phyloP scores from a whole-genome alignment of 257 asterid species.

The Cordia subcordata region DNA sequence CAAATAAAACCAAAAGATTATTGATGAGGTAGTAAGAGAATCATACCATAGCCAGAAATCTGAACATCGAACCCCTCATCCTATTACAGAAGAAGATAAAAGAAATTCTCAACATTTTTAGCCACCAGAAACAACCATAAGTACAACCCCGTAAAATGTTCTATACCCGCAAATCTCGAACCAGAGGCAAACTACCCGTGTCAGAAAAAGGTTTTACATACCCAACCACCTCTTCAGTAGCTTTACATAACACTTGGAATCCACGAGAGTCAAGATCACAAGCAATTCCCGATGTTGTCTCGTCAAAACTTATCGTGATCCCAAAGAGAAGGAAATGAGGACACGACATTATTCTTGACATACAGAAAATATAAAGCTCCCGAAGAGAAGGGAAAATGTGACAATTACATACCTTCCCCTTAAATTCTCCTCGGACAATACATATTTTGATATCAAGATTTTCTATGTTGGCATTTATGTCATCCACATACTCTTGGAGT shows the following conservation, averaged over 20 bases:
- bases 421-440: slow-evolving; percentile 85
- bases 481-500: slow-evolving; percentile 71
- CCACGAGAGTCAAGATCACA: slow-evolving; percentile 90
- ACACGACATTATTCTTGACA: too few relatives aligned
- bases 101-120: background rate
- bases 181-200: slow-evolving; percentile 90
- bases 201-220: slow-evolving; percentile 90
- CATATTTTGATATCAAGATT: slow-evolving; percentile 71
- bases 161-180: slow-evolving; percentile 79
- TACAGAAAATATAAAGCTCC: too few relatives aligned
- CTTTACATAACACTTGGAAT: slow-evolving; percentile 79
- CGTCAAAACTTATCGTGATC: slow-evolving; percentile 63
- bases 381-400: too few relatives aligned
- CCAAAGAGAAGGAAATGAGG: slow-evolving; percentile 24
- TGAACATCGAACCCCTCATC: slow-evolving; percentile 98
- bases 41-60: slow-evolving; percentile 83
- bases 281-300: slow-evolving; percentile 77
- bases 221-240: slow-evolving; percentile 90
- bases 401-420: slow-evolving; percentile 66
- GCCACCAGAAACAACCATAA: background rate
- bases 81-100: slow-evolving; percentile 29
- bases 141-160: slow-evolving; percentile 9
- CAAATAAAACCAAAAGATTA: too few relatives aligned
- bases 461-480: slow-evolving; percentile 77
- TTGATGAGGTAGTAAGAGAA: background rate